phyloP scores from a whole-genome alignment of 192 early-diverging fungal genomes.

The Coemansia sp. region DNA sequence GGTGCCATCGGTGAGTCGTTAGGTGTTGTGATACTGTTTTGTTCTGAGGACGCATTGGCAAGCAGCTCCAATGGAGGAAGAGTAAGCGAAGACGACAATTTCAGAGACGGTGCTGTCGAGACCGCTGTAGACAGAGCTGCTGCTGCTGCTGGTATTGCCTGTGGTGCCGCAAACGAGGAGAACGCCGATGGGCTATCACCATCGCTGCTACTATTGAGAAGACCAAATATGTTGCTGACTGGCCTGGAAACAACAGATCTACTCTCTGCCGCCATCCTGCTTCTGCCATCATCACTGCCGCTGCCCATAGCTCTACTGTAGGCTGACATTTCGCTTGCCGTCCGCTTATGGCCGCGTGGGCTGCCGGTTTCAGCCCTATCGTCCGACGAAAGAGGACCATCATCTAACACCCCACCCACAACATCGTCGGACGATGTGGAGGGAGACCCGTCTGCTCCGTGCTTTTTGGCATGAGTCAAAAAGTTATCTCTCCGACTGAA shows the following conservation, averaged over 20 bases:
- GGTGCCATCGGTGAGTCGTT: background rate
- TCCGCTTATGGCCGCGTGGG: background rate
- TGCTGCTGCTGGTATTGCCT: too few relatives aligned
- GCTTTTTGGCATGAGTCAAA: slow-evolving; percentile 45
- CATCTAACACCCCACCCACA: background rate
- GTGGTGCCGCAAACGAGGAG: too few relatives aligned
- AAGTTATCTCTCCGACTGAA: slow-evolving; percentile 85
- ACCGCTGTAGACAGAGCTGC: too few relatives aligned
- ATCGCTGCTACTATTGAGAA: slow-evolving; percentile 18
- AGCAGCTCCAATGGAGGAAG: slow-evolving; percentile 37
- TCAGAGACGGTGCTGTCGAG: background rate
- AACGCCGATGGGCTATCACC: background rate
- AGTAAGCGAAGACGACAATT: background rate
- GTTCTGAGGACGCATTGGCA: slow-evolving; percentile 27
- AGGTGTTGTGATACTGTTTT: background rate
- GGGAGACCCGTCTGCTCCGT: slow-evolving; percentile 8
- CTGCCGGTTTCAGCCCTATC: background rate
- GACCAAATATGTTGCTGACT: slow-evolving; percentile 33
- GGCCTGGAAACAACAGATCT: background rate
- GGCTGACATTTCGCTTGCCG: background rate
- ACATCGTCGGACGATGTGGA: slow-evolving; percentile 1
- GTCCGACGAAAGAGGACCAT: background rate
- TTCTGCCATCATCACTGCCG: background rate
- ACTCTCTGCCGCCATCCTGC: background rate
- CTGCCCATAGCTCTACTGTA: background rate